Conservation (phyloP, 2,329 filamentous ascomycete species). For the Epichloe bromicola region DNA sequence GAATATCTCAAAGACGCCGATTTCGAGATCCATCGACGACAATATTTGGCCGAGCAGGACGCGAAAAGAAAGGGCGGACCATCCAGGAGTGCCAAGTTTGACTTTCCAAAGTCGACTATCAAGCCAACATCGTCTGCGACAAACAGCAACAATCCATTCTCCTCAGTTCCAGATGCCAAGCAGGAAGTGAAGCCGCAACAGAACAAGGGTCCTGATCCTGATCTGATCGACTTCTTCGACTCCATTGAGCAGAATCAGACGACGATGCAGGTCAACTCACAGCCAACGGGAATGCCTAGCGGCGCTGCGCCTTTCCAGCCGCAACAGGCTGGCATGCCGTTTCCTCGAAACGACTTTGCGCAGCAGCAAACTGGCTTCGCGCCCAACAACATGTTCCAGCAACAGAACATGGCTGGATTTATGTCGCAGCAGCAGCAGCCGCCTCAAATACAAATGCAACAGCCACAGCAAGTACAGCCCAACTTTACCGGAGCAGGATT, state of each 20-base stretch:
- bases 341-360: conserved; percentile 13
- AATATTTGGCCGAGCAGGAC: conserved; percentile 82
- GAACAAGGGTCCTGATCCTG: conserved; percentile 53
- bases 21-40: conserved; percentile 83
- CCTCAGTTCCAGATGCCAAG: conserved; percentile 21
- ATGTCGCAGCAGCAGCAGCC: conserved; percentile 13
- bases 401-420: conserved; percentile 13
- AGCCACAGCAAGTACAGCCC: conserved; percentile 28
- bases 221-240: conserved; percentile 90
- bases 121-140: conserved; percentile 21
- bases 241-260: conserved; percentile 86
- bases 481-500: conserved; percentile 63
- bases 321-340: conserved; percentile 23
- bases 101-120: conserved; percentile 19
- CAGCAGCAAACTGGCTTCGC: conserved; percentile 16
- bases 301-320: conserved; percentile 24
- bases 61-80: conserved; percentile 43
- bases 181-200: conserved; percentile 31
- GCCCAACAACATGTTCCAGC: conserved; percentile 20
- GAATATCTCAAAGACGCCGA: conserved; percentile 92
- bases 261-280: conserved; percentile 39
- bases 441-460: conserved; percentile 11
- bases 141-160: conserved; percentile 29
- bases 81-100: conserved; percentile 20
- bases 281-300: conserved; percentile 20